Percentiles rank a stretch among this genome's conserved stretches.
Conservation (phyloP, 331 rosid species). For the Erythrophleum ivorense region DNA sequence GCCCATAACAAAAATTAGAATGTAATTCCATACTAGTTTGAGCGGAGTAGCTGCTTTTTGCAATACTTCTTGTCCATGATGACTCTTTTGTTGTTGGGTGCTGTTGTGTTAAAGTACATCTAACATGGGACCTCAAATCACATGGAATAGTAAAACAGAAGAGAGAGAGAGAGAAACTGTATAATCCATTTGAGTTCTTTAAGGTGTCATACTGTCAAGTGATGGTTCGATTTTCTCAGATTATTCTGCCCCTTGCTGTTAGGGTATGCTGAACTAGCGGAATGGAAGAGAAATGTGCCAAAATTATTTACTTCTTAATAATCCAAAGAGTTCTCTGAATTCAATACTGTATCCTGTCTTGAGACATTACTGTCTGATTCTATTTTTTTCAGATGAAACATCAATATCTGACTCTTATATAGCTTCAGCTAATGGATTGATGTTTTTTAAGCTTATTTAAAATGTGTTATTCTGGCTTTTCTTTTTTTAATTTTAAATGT, state of each 20-base stretch:
- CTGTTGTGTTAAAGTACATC: neutral
- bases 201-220: neutral
- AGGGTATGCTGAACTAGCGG: neutral
- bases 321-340: neutral
- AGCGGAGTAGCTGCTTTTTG: neutral
- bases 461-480: conserved; percentile 29
- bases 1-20: neutral
- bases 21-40: neutral
- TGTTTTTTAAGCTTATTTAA: conserved; percentile 11
- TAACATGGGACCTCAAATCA: neutral
- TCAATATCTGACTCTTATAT: neutral
- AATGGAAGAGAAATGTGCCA: conserved; percentile 7
- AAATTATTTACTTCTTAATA: conserved; percentile 2
- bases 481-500: conserved; percentile 18
- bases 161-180: too few species aligned
- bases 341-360: conserved; percentile 2
- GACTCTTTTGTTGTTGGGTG: neutral
- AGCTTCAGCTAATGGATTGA: conserved; percentile 6
- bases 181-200: too few species aligned
- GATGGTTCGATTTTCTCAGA: conserved; percentile 4
- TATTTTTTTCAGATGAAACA: neutral
- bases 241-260: neutral
- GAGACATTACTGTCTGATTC: conserved; percentile 7
- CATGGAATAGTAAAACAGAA: neutral
- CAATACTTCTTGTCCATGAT: neutral